Evolutionary conservation across 2,329 filamentous ascomycete species (phyloP).

Genomic region (Didymella segeticola): DNA sequence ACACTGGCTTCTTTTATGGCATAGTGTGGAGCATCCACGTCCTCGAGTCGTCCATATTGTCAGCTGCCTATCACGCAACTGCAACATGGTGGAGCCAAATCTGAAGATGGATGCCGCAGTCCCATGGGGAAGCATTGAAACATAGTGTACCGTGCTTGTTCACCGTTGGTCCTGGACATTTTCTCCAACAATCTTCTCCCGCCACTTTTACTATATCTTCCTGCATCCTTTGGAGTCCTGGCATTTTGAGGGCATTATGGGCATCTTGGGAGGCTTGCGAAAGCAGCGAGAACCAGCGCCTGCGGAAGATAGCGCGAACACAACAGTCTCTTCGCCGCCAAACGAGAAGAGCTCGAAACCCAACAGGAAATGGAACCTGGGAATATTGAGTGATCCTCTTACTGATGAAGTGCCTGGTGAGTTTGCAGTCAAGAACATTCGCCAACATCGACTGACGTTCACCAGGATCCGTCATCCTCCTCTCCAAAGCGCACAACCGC

Average conservation of each 20-base stretch:
- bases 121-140: slow-evolving; percentile 14
- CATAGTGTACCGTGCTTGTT: slow-evolving; percentile 12
- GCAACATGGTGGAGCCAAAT: slow-evolving; percentile 21
- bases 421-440: slow-evolving; percentile 26
- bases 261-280: slow-evolving; percentile 26
- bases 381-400: slow-evolving; percentile 80
- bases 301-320: slow-evolving; percentile 5
- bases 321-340: neutral
- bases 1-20: slow-evolving; percentile 10
- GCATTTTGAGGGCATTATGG: slow-evolving; percentile 20
- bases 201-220: neutral
- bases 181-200: neutral
- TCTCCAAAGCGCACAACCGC: slow-evolving; percentile 61
- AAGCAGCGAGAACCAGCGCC: slow-evolving; percentile 21
- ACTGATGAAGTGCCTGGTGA: slow-evolving; percentile 88
- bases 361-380: slow-evolving; percentile 62
- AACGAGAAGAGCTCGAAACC: slow-evolving; percentile 15
- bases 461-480: slow-evolving; percentile 65
- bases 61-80: slow-evolving; percentile 26
- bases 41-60: slow-evolving; percentile 9
- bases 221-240: neutral
- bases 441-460: neutral
- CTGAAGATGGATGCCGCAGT: slow-evolving; percentile 1
- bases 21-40: neutral
- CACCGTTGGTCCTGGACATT: slow-evolving; percentile 1